Evolutionary conservation across 2,329 filamentous ascomycete species (phyloP), one percentile per base, ranked within the genome.

Genomic region (Verticillium isaacii): DNA sequence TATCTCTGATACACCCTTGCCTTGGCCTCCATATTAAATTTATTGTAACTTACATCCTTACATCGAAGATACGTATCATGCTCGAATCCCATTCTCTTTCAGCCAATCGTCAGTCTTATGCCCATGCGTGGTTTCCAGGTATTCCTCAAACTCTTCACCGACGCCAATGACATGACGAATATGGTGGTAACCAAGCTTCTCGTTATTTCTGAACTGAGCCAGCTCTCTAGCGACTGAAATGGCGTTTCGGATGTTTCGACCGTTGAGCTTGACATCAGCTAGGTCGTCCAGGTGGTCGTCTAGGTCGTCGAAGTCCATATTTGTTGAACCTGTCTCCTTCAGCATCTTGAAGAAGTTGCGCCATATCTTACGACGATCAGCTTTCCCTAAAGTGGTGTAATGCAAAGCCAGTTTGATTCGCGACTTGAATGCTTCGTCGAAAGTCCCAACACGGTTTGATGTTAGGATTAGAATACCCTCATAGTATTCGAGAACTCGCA

Each of bases 341-440:
- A 59, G n/a, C 29, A 54, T 56, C 1, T 32, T 65, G 66, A 70
- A 56, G 62, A 61, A 61, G 50, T 52, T 61, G 15, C 41, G 54
- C 45, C 57, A 56, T 34, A 61, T 61, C 29, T 61, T 50, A 23
- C 25, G 41, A n/a, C 70, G 67, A 29, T 69, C 65, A 0, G 59
- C 50, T 7, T 65, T 57, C 0, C 50, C 62, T 17, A 75, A 65
- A 14, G 68, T 66, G 0, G 67, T 65, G 62, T 75, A 75, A 50
- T 71, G 70, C 2, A 76, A 63, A 8, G 70, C 65, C 15, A 75
- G 62, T 39, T 75, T 69, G 56, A 75, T 74, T 7, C 73, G 70
- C 1, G 73, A 75, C 59, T 73, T 72, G 66, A 76, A 75, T 5
- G 72, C 73, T 58, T 73, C 72, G 62, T 77, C 75, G 23, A 77